These are phyloP conservation scores for Friedmanniomyces simplex DNA, from an alignment of 495 filamentous ascomycete species.

Conservation along the genomic window DNA sequence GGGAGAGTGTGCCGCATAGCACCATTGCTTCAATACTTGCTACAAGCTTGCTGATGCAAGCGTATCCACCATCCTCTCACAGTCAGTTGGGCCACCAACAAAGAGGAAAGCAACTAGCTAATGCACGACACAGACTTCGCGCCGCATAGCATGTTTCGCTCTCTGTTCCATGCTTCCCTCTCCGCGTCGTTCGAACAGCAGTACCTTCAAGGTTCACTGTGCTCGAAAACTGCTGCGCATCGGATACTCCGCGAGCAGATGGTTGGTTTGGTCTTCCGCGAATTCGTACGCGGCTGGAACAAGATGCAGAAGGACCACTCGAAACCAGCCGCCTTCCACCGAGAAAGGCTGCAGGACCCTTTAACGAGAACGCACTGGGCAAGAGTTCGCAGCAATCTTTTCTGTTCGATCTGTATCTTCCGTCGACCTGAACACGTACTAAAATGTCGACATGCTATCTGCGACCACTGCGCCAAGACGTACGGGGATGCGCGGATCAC, in stretches of 20 bases:
- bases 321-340: too few relatives aligned
- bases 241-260: background rate
- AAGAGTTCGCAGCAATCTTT: background rate
- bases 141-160: too few relatives aligned
- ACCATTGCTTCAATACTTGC: too few relatives aligned
- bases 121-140: too few relatives aligned
- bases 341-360: background rate
- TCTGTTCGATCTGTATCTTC: background rate
- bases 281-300: background rate
- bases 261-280: background rate
- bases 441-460: conserved; percentile 28
- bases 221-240: background rate
- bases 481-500: conserved; percentile 17
- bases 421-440: conserved; percentile 25
- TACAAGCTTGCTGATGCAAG: too few relatives aligned
- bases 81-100: too few relatives aligned
- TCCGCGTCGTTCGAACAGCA: too few relatives aligned
- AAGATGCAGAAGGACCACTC: background rate
- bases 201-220: too few relatives aligned
- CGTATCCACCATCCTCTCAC: too few relatives aligned
- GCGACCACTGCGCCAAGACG: conserved; percentile 25
- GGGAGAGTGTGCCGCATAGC: too few relatives aligned
- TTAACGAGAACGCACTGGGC: background rate
- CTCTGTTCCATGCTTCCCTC: too few relatives aligned
- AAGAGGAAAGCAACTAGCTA: too few relatives aligned